Evolutionary conservation across 257 asterid genomes (phyloP), one percentile per base, ranked within the genome.

Genomic region (Fraxinus americana): DNA sequence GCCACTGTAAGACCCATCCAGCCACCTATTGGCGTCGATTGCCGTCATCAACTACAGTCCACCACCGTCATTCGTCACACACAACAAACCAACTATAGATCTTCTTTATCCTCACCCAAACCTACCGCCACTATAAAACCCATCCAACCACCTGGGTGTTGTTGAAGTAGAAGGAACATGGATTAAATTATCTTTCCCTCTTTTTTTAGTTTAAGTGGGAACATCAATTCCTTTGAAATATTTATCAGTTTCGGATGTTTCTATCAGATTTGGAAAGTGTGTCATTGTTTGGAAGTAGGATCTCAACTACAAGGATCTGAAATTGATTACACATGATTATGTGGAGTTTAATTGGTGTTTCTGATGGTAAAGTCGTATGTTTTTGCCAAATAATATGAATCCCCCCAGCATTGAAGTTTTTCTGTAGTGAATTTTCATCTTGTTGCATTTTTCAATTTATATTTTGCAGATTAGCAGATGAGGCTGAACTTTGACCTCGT

Each of bases 131-230:
- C 30, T 29, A 29, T 29, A 29, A 29, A 29, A 29, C 30, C 30
- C 30, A 29, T 29, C 30, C 30, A 29, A 1, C 30, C 30, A 29
- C 30, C 30, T 68, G 36, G 27, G 63, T 68, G 41, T 63, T 38
- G 11, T n/a, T 71, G 67, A 63, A 70, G 41, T 43, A 65, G 30
- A 54, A 74, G 77, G 39, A 70, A 36, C 63, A 66, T 50, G 32
- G 32, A 23, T 9, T 59, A 21, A 59, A 25, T 21, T 27, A 59
- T 59, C 30, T 21, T 59, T 59, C 30, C 32, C 30, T 9, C 0
- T 77, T 68, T 3, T 6, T 14, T 29, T 45, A 54, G 43, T 16
- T 79, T 29, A 38, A 5, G 71, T 50, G 54, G 23, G 59, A 75
- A 36, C 23, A 13, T 0, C 35, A 32, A 43, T 25, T 79, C 41